Evolutionary conservation across 208 protist genomes (phyloP).

Genomic region (Vickermania ingenoplastis): DNA sequence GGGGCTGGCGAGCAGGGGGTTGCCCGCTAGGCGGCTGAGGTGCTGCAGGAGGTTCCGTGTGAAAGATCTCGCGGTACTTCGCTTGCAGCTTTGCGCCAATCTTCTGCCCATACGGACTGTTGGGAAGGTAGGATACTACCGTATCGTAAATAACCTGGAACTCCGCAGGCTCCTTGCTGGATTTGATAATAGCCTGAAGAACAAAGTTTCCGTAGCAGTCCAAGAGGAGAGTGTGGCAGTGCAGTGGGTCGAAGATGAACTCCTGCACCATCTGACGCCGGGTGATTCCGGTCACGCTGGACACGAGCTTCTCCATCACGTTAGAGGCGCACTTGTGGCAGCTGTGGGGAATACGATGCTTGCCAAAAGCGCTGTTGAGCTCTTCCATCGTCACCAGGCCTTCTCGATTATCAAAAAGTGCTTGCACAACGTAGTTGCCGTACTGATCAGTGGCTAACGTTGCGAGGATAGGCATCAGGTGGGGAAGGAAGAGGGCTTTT

Average conservation of each 20-base stretch:
- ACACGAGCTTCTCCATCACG: constrained; percentile 79
- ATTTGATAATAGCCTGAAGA: constrained; percentile 68
- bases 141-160: constrained; percentile 30
- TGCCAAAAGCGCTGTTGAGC: constrained; percentile 32
- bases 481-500: constrained; percentile 32
- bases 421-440: constrained; percentile 87
- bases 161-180: constrained; percentile 30
- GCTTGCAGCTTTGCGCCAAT: constrained; percentile 55
- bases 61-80: constrained; percentile 5
- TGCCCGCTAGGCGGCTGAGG: not conserved
- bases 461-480: constrained; percentile 46
- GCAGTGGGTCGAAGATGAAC: constrained; percentile 37
- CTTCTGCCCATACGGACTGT: constrained; percentile 62
- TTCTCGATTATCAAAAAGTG: constrained; percentile 65
- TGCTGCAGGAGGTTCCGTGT: not conserved
- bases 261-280: constrained; percentile 46
- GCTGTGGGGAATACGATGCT: constrained; percentile 53
- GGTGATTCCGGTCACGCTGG: constrained; percentile 18
- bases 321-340: constrained; percentile 87
- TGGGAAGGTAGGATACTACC: constrained; percentile 37
- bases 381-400: constrained; percentile 18
- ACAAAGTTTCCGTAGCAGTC: constrained; percentile 86
- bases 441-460: constrained; percentile 65
- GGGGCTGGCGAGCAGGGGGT: too few species aligned
- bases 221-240: constrained; percentile 58